These are phyloP conservation scores for Mycena belliarum DNA, from an alignment of 768 basidiomycete genomes.

Conservation along the genomic window DNA sequence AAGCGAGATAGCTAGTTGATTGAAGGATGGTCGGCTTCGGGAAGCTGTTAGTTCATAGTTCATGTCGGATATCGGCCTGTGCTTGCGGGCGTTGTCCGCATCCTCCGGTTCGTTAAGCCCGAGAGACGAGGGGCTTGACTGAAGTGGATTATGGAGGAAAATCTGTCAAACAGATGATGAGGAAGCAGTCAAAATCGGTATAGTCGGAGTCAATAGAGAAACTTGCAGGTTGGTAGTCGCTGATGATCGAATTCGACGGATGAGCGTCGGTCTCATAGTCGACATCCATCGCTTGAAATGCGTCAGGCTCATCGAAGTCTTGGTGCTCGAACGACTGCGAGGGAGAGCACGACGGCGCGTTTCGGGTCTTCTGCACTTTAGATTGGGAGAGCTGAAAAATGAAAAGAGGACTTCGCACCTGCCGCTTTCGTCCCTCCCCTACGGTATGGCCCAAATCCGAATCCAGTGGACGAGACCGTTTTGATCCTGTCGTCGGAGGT, in stretches of 20 bases:
- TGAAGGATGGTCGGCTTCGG: neutral
- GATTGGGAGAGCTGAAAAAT: neutral
- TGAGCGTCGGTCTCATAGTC: neutral
- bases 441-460: neutral
- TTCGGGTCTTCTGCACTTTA: neutral
- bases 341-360: neutral
- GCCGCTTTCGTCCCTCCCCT: constrained; percentile 1
- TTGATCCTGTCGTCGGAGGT: neutral
- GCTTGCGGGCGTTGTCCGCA: neutral
- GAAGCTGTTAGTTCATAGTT: no score
- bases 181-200: neutral
- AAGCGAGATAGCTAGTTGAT: neutral
- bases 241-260: neutral
- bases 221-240: neutral
- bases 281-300: constrained; percentile 3
- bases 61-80: no score
- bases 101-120: neutral
- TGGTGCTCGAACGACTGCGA: neutral
- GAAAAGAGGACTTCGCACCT: neutral
- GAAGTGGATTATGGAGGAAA: neutral
- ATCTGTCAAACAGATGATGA: neutral
- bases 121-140: neutral
- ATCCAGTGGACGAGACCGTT: constrained; percentile 3
- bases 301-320: neutral
- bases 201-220: neutral